Evolutionary conservation across 2,329 filamentous ascomycete genomes (phyloP), one percentile per base, ranked within the genome.

Genomic region (Verticillium klebahnii): DNA sequence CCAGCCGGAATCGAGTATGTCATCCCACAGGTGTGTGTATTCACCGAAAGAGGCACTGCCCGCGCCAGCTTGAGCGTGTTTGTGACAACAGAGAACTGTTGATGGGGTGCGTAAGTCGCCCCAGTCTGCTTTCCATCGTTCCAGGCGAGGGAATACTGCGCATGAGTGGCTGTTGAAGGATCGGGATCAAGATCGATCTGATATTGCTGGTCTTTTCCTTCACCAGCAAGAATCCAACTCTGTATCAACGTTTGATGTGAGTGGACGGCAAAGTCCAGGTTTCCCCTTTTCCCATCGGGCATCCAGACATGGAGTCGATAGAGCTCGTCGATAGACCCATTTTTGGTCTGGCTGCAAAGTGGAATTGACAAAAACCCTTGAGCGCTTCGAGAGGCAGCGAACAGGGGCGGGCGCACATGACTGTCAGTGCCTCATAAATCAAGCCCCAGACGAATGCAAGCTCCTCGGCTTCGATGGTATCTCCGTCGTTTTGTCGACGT

Each of bases 291-390:
- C 1, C 69, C 70, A 59, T 74, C 71, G 1, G 73, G 72, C 40
- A 74, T 59, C 71, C 72, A 73, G 11, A 77, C 69, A 61, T 78
- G 74, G 2, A 78, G 67, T 11, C 74, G 70, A 60, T 71, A 70
- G 1, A 76, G 70, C 57, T 75, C 70, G 31, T 73, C 71, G 58
- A 77, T 75, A 32, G 62, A 66, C 1, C 71, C 71, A 37, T 74
- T 66, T 19, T 69, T 63, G 7, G 72, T 63, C 2, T 74, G 60
- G 62, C 71, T 75, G 65, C 74, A 78, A 2, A 77, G 68, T 1
- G 74, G 69, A 5, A 77, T 67, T 15, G 71, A 64, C 2, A 74
- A 62, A 39, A 75, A 74, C 9, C 75, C 75, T 58, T 75, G 73
- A 1, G 75, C 67, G 54, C 70, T 73, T 50, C 71, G 70, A 17